Percentiles rank a stretch among this genome's conserved stretches.
These are phyloP conservation scores for Pseudotulostoma volvatum DNA, from an alignment of 495 filamentous ascomycete genomes.

Conservation along the genomic window DNA sequence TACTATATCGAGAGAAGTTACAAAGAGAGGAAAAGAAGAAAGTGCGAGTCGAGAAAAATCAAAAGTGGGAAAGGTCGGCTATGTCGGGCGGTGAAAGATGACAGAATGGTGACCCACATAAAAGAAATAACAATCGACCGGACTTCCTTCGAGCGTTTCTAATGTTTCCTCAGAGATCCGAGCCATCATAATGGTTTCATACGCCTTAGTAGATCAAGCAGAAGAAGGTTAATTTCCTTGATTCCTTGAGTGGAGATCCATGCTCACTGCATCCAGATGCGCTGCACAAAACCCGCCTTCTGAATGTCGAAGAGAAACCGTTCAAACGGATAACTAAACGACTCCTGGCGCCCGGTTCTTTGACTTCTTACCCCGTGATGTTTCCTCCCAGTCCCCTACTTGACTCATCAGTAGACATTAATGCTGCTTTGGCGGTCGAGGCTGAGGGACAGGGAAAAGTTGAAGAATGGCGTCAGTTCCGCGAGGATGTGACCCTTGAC, in stretches of 20 bases:
- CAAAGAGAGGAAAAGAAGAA: no score
- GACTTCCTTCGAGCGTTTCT: no score
- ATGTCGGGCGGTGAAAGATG: no score
- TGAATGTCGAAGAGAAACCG: constrained; percentile 82
- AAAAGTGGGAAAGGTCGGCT: no score
- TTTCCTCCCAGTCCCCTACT: constrained; percentile 56
- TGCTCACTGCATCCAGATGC: constrained; percentile 36
- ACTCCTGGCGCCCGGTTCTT: constrained; percentile 46
- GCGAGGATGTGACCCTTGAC: constrained; percentile 74
- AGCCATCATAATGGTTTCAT: constrained; percentile 29
- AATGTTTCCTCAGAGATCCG: no score
- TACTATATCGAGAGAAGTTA: no score
- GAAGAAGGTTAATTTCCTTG: constrained; percentile 31
- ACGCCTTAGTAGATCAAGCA: constrained; percentile 30
- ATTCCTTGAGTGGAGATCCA: no score
- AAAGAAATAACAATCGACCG: no score
- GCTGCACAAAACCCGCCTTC: constrained; percentile 77
- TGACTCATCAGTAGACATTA: constrained; percentile 36
- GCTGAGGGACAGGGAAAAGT: constrained; percentile 30
- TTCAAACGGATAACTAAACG: constrained; percentile 81
- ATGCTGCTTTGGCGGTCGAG: constrained; percentile 16
- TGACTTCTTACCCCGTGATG: constrained; percentile 34
- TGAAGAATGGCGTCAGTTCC: constrained; percentile 42
- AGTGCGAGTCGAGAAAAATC: no score
- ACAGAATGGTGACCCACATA: no score